Conservation (phyloP, 192 early-diverging fungal genomes). For the Martensiomyces pterosporus region DNA sequence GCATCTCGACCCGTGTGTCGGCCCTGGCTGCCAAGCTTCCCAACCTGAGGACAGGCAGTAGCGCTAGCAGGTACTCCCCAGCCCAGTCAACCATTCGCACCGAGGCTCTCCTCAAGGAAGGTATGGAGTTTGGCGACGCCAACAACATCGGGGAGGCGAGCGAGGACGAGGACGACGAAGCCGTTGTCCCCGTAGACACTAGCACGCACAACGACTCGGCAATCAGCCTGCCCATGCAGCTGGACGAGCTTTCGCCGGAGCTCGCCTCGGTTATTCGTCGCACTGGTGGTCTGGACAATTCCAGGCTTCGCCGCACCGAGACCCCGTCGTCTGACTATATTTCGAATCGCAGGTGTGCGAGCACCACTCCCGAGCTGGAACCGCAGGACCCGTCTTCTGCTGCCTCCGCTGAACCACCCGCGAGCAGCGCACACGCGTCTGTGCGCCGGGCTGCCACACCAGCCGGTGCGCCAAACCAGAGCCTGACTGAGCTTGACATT, state of each 20-base stretch:
- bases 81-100: conserved; percentile 47
- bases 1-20: conserved; percentile 38
- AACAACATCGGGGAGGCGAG: conserved; percentile 24
- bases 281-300: conserved; percentile 36
- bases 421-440: conserved; percentile 5
- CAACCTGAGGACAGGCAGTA: conserved; percentile 13
- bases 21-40: conserved; percentile 28
- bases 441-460: conserved; percentile 5
- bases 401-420: not conserved
- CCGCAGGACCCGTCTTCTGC: not conserved
- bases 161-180: conserved; percentile 24
- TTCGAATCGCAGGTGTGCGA: too few species aligned
- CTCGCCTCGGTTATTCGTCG: conserved; percentile 42
- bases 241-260: conserved; percentile 45
- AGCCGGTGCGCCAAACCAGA: conserved; percentile 7
- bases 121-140: conserved; percentile 34
- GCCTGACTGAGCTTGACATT: conserved; percentile 46
- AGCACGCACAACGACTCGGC: conserved; percentile 25
- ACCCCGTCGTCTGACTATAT: conserved; percentile 7
- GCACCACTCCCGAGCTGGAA: not conserved
- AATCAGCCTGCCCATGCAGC: conserved; percentile 35
- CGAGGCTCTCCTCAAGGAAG: conserved; percentile 35
- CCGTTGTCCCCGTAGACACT: conserved; percentile 31
- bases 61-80: conserved; percentile 29
- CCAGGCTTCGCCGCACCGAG: conserved; percentile 25